Evolutionary conservation across 352 stramenopile species (phyloP).

Genomic region (Bremia lactucae): DNA sequence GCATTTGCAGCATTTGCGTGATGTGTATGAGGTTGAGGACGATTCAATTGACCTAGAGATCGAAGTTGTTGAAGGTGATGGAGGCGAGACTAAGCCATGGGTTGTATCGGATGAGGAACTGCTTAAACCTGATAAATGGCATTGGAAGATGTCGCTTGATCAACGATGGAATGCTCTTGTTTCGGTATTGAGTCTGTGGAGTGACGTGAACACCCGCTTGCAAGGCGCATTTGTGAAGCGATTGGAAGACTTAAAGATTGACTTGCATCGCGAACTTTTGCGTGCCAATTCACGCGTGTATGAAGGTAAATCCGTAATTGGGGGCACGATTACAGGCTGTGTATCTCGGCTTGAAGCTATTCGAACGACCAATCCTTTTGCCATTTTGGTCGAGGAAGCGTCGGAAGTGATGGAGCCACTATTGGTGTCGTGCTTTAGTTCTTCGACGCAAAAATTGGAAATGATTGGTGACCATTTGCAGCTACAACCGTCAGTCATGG

Average conservation of each 20-base stretch:
- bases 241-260: conserved; percentile 33
- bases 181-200: conserved; percentile 19
- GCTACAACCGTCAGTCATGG: conserved; percentile 75
- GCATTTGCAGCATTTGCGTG: conserved; percentile 72
- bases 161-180: conserved; percentile 38
- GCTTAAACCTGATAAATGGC: conserved; percentile 33
- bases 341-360: conserved; percentile 76
- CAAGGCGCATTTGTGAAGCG: conserved; percentile 12
- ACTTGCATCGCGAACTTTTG: conserved; percentile 50
- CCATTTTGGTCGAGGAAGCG: conserved; percentile 80
- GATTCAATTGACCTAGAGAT: conserved; percentile 14
- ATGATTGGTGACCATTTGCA: conserved; percentile 87
- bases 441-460: conserved; percentile 76
- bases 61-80: conserved; percentile 17
- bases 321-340: conserved; percentile 81
- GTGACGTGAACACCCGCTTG: conserved; percentile 12
- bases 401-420: conserved; percentile 82
- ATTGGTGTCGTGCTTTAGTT: conserved; percentile 75
- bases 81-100: conserved; percentile 21
- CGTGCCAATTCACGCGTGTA: conserved; percentile 63
- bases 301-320: conserved; percentile 78
- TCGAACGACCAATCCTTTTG: conserved; percentile 74
- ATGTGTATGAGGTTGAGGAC: conserved; percentile 62
- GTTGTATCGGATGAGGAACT: conserved; percentile 9
- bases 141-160: conserved; percentile 58